A percentile compares a stretch with the other conserved stretches of the same genome.
phyloP scores from a whole-genome alignment of 176 grass and related monocot species.

The Oryza nivara region DNA sequence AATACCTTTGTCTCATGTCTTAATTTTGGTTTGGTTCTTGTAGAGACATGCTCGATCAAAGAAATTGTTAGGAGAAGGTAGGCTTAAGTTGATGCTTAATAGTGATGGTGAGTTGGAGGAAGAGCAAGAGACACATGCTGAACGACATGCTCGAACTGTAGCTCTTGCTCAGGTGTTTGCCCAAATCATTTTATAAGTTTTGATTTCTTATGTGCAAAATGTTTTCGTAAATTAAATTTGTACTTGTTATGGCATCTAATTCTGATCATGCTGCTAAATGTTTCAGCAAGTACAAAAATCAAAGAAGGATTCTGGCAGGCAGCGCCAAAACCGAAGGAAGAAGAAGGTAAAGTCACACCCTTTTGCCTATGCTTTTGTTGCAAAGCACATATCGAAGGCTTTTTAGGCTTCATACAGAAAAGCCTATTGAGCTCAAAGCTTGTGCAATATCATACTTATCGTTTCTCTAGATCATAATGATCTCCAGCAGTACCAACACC shows the following conservation, averaged over 20 bases:
- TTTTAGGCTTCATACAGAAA: conserved; percentile 21
- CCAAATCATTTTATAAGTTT: background rate
- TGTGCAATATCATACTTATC: conserved; percentile 25
- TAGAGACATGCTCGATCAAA: conserved; percentile 85
- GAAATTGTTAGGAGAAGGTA: conserved; percentile 80
- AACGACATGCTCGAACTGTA: conserved; percentile 83
- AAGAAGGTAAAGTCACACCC: conserved; percentile 67
- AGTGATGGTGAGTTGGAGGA: conserved; percentile 93
- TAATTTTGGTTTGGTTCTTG: conserved; percentile 28
- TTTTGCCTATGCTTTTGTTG: conserved; percentile 5
- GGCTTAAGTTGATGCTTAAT: conserved; percentile 86
- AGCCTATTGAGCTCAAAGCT: conserved; percentile 23
- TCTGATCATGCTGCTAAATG: conserved; percentile 28
- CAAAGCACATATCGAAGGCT: conserved; percentile 40
- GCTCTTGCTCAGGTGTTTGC: conserved; percentile 66
- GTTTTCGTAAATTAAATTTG: conserved; percentile 2
- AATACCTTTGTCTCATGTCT: background rate
- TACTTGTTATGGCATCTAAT: conserved; percentile 1
- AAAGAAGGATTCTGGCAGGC: conserved; percentile 82
- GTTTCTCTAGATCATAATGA: conserved; percentile 5
- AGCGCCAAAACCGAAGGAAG: conserved; percentile 65
- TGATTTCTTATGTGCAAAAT: background rate
- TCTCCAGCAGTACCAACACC: conserved; percentile 18
- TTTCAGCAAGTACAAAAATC: conserved; percentile 53
- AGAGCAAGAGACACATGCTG: conserved; percentile 87